Conservation (phyloP, 805 yeast genomes). For the Komagataella pseudopastoris region DNA sequence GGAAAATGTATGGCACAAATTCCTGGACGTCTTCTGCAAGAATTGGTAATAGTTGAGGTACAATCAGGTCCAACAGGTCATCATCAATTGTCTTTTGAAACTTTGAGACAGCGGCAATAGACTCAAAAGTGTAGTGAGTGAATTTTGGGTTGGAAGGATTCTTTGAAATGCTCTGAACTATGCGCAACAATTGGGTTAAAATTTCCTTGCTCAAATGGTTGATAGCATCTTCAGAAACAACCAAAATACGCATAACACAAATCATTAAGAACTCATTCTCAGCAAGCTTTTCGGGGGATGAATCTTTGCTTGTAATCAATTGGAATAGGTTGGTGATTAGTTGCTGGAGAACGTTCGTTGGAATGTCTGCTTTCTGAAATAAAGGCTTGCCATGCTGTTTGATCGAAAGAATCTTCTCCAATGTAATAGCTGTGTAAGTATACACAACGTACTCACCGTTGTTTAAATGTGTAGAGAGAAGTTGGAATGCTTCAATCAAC, state of each 20-base stretch:
- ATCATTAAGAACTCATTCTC: constrained; percentile 92
- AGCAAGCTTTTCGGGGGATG: constrained; percentile 79
- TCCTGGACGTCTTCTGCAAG: constrained; percentile 83
- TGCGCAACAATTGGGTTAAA: constrained; percentile 53
- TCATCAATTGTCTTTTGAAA: constrained; percentile 24
- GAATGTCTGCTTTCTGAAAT: constrained; percentile 63
- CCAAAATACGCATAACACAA: constrained; percentile 69
- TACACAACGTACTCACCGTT: constrained; percentile 68
- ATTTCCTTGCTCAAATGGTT: constrained; percentile 28
- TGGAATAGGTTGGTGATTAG: constrained; percentile 54
- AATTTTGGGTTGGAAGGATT: constrained; percentile 96
- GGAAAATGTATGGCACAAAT: constrained; percentile 87
- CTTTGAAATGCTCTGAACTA: constrained; percentile 57
- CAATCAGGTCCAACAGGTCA: constrained; percentile 32
- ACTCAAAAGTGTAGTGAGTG: constrained; percentile 82
- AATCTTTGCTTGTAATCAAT: constrained; percentile 43
- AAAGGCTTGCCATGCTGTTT: constrained; percentile 46
- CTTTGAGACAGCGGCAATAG: constrained; percentile 65
- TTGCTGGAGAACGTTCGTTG: constrained; percentile 41
- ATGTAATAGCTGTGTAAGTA: constrained; percentile 87
- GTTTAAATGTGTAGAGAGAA: constrained; percentile 56
- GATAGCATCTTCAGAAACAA: constrained; percentile 60
- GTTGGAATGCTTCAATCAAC: constrained; percentile 64
- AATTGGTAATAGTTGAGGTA: constrained; percentile 56
- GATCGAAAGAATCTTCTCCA: constrained; percentile 76